Base-by-base conservation (phyloP, 2,329 filamentous ascomycete genomes). In the Trichoderma lentiforme region DNA sequence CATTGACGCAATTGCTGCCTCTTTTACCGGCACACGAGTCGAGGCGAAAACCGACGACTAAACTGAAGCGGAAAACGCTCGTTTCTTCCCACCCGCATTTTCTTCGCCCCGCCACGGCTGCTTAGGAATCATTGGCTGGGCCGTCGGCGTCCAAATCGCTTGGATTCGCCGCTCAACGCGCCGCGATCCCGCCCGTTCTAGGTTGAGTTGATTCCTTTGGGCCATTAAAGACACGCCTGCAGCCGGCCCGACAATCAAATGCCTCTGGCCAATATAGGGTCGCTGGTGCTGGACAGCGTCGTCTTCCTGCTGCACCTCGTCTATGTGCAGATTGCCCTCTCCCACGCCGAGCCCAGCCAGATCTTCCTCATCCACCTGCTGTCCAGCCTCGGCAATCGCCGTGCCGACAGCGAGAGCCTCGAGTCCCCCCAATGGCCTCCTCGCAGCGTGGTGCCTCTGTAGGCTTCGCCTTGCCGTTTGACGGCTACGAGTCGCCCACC, bases 251-350 rank as follows among this genome's bases (percentile, higher is more conserved):
- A 73, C 39, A 36, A 36, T 36, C 34, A 14, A 36, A 88, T 88
- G 86, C 83, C 86, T 77, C 80, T 88, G 72, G 81, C 82, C 76
- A 84, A 87, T 79, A 77, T 88, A 30, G 86, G 86, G 63, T 84
- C 86, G n/a, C 80, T 86, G 39, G 77, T 87, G 73, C 80, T 88
- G 65, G 82, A 86, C 74, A 81, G 87, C 74, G 80, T 87, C 68
- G 84, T 87, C 76, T 88, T 88, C 76, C 80, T 88, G 74, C 86
- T 84, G 53, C 86, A 86, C 66, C 80, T 88, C 70, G 82, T 86
- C 73, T 87, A 87, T 77, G 85, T 88, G 76, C 83, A 83, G 76
- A 83, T 86, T 73, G 85, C 84, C 71, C 81, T 88, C 72, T 81
- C 84, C 21, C 81, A 85, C 73, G 82, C 85, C 68, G 85, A 87